Evolutionary conservation across 805 yeast genomes (phyloP).

Genomic region (Wickerhamomyces ciferrii): DNA sequence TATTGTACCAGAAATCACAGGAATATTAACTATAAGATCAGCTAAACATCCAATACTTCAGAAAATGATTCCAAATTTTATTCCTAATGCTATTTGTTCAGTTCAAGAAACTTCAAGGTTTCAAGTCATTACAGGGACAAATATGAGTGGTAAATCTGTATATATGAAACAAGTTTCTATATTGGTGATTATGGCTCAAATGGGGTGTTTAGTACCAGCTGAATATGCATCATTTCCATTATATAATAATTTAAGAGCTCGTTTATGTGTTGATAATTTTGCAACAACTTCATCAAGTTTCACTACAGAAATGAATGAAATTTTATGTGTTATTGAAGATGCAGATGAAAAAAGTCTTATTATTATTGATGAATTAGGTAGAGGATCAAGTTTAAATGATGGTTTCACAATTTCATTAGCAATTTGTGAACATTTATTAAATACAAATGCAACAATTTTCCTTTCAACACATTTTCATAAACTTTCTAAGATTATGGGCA

Average conservation of each 20-base stretch:
- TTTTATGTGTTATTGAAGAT: slow-evolving; percentile 37
- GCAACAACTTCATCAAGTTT: slow-evolving; percentile 36
- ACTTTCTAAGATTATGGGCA: slow-evolving; percentile 29
- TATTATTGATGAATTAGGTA: slow-evolving; percentile 50
- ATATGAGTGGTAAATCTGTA: slow-evolving; percentile 62
- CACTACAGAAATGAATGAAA: slow-evolving; percentile 42
- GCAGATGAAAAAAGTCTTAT: slow-evolving; percentile 28
- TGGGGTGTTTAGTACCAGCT: slow-evolving; percentile 50
- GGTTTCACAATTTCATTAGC: slow-evolving; percentile 48
- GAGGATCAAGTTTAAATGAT: slow-evolving; percentile 46
- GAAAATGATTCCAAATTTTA: slow-evolving; percentile 18
- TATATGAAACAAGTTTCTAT: slow-evolving; percentile 48
- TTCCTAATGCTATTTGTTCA: slow-evolving; percentile 35
- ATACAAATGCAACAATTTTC: slow-evolving; percentile 26
- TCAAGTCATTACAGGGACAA: slow-evolving; percentile 52
- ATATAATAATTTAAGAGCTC: slow-evolving; percentile 30
- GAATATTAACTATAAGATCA: slow-evolving; percentile 20
- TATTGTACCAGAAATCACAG: slow-evolving; percentile 31
- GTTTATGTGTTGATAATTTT: slow-evolving; percentile 30
- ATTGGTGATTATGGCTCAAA: slow-evolving; percentile 47
- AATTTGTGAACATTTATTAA: slow-evolving; percentile 31
- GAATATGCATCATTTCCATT: slow-evolving; percentile 36
- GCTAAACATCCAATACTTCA: slow-evolving; percentile 41
- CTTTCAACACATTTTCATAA: slow-evolving; percentile 42
- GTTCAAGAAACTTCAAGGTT: slow-evolving; percentile 30